A percentile compares a stretch with the other conserved stretches of the same genome.
Evolutionary conservation across 108 stramenopile species (phyloP).

Genomic region (Chaetoceros muelleri): DNA sequence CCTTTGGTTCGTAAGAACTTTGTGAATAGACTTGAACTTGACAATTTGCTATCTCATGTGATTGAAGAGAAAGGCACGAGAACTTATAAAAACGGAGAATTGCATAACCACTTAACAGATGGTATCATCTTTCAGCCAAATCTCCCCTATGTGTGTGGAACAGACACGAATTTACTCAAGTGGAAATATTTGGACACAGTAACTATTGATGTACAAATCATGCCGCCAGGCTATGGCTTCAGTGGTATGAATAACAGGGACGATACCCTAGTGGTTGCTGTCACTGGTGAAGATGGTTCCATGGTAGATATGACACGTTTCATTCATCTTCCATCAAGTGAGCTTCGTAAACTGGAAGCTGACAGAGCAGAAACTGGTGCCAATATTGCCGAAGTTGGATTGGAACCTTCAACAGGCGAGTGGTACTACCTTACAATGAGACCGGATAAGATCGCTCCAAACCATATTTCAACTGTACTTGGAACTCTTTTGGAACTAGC

Average conservation of each 20-base stretch:
- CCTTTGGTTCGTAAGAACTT: slow-evolving; percentile 86
- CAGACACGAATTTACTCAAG: slow-evolving; percentile 81
- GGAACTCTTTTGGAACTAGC: slow-evolving; percentile 81
- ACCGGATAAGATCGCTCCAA: slow-evolving; percentile 74
- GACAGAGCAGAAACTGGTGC: slow-evolving; percentile 48
- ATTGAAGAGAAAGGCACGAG: slow-evolving; percentile 72
- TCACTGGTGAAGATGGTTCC: slow-evolving; percentile 69
- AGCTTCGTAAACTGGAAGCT: slow-evolving; percentile 73
- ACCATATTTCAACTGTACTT: slow-evolving; percentile 77
- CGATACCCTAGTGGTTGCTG: slow-evolving; percentile 44
- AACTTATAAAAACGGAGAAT: slow-evolving; percentile 52
- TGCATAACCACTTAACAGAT: slow-evolving; percentile 89
- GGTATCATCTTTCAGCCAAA: slow-evolving; percentile 93
- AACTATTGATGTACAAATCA: slow-evolving; percentile 87
- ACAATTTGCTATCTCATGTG: slow-evolving; percentile 50
- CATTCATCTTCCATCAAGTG: slow-evolving; percentile 57
- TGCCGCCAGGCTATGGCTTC: slow-evolving; percentile 30
- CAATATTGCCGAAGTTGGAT: slow-evolving; percentile 81
- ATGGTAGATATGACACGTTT: slow-evolving; percentile 74
- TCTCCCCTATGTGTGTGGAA: slow-evolving; percentile 80
- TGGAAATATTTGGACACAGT: slow-evolving; percentile 96
- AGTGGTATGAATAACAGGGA: slow-evolving; percentile 20
- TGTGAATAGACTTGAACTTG: slow-evolving; percentile 61
- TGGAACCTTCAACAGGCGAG: slow-evolving; percentile 82
- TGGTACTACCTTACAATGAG: slow-evolving; percentile 89